These are phyloP conservation scores for Leccinellum luteum DNA, from an alignment of 768 basidiomycete genomes.

Conservation along the genomic window DNA sequence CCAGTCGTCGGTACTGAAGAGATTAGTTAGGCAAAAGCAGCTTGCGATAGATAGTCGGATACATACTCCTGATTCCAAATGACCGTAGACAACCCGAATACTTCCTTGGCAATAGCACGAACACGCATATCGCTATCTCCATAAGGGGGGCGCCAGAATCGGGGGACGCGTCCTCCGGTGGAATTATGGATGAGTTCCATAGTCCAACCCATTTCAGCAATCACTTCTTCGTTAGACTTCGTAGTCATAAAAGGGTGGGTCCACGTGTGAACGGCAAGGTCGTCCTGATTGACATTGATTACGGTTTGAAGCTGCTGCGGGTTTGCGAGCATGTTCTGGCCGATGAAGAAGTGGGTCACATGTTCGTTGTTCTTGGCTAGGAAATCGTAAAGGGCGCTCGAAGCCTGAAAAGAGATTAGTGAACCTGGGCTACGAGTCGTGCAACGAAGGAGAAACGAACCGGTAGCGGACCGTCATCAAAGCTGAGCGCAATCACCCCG, in stretches of 20 bases:
- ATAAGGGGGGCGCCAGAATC: conserved; percentile 87
- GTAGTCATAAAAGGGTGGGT: conserved; percentile 83
- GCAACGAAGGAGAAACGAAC: conserved; percentile 27
- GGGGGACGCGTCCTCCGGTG: conserved; percentile 71
- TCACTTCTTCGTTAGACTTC: conserved; percentile 60
- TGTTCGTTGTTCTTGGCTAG: conserved; percentile 58
- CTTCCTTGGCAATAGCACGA: conserved; percentile 78
- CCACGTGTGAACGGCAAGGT: conserved; percentile 51
- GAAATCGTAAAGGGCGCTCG: conserved; percentile 58
- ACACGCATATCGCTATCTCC: conserved; percentile 85
- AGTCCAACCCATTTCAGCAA: conserved; percentile 79
- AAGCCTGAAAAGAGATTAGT: conserved; percentile 31
- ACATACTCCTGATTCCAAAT: conserved; percentile 87
- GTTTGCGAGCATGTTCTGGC: conserved; percentile 64
- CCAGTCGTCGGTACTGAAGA: conserved; percentile 73
- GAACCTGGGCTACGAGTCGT: neutral
- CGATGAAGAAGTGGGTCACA: conserved; percentile 92
- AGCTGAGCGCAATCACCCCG: conserved; percentile 62
- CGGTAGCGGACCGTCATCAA: conserved; percentile 78
- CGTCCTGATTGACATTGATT: conserved; percentile 38
- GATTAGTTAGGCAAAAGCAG: neutral
- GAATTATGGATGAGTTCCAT: conserved; percentile 76
- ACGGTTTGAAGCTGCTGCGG: conserved; percentile 54
- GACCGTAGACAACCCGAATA: conserved; percentile 82
- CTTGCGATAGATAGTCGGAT: neutral